A percentile compares a stretch with the other conserved stretches of the same genome.
phyloP scores from a whole-genome alignment of 2,329 filamentous ascomycete genomes.

The Pseudocercospora macadamiae region DNA sequence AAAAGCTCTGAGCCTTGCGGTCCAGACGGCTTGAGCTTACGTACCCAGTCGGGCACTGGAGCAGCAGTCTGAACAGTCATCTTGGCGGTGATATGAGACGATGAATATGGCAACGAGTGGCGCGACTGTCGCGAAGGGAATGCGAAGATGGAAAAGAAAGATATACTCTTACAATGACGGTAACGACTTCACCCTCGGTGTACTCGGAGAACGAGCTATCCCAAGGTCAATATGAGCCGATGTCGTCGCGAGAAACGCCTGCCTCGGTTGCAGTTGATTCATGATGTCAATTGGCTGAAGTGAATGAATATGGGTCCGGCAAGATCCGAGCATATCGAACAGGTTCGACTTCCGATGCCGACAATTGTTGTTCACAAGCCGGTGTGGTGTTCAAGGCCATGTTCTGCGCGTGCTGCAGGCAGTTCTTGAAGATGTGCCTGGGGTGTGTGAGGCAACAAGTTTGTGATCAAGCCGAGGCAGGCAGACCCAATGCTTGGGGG shows the following conservation, averaged over 20 bases:
- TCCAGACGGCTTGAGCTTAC: constrained; percentile 65
- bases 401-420: too few species aligned
- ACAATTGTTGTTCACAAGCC: too few species aligned
- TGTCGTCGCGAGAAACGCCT: constrained; percentile 5
- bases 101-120: not conserved
- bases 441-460: too few species aligned
- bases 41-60: constrained; percentile 64
- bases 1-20: constrained; percentile 72
- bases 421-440: too few species aligned
- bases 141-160: constrained; percentile 10
- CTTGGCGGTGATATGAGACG: constrained; percentile 3
- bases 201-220: not conserved
- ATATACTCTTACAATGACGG: constrained; percentile 10
- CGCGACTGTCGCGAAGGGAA: not conserved
- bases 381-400: too few species aligned
- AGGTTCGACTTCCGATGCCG: not conserved
- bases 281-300: constrained; percentile 3
- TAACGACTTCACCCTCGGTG: constrained; percentile 15
- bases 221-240: constrained; percentile 16
- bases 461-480: not conserved
- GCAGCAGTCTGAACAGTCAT: constrained; percentile 32
- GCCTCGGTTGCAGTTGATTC: not conserved
- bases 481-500: not conserved
- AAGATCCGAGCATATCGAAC: constrained; percentile 2
- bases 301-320: constrained; percentile 1